Base-by-base conservation (phyloP, 2,329 filamentous ascomycete genomes). In the Aureobasidium subglaciale region DNA sequence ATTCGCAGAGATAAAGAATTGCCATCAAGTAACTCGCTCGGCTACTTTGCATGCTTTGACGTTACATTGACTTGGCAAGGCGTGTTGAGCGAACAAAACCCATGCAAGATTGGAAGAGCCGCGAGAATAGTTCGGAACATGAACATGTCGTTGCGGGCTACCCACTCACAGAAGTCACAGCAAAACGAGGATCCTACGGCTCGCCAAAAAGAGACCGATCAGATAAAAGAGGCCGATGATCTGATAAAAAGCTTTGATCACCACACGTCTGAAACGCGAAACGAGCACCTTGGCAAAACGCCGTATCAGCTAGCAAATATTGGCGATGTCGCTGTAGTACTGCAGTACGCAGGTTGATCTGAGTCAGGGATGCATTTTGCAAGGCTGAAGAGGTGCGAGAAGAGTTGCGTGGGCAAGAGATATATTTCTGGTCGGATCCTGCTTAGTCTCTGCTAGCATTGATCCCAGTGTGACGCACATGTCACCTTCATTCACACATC, bases 211-310 rank as follows among this genome's bases (percentile, higher is more conserved):
- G 30, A 25, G 29, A 48, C 32, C 24, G 46, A 50, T 50, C 34
- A 20, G 46, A 50, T 50, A 38, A 37, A 38, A 34, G 22, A 34
- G 22, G 13, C 27, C 29, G 34, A 27, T 50, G 34, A 50, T 50
- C 46, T 50, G 46, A 50, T 49, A 49, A 38, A 38, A 49, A 16
- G 43, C 43, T 48, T 16, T 48, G 43, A 10, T 48, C 43, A 9
- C 8, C 2, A 3, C 1, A n/a, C 16, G 43, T 9, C 29, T 11
- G 11, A 35, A 30, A n/a, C 15, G 32, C 29, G 29, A 16, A 1
- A 10, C 5, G 3, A 16, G 46, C 43, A 34, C 8, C 43, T 48
- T 16, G 43, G 43, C 32, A 27, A n/a, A n/a, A n/a, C n/a, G 10
- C 22, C 29, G 24, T 48, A 34, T 24, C 43, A 35, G 15, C 18